Percentiles rank a stretch among this genome's conserved stretches.
Conservation (phyloP, 2,329 filamentous ascomycete genomes). For the Tympanopsis confertula region DNA sequence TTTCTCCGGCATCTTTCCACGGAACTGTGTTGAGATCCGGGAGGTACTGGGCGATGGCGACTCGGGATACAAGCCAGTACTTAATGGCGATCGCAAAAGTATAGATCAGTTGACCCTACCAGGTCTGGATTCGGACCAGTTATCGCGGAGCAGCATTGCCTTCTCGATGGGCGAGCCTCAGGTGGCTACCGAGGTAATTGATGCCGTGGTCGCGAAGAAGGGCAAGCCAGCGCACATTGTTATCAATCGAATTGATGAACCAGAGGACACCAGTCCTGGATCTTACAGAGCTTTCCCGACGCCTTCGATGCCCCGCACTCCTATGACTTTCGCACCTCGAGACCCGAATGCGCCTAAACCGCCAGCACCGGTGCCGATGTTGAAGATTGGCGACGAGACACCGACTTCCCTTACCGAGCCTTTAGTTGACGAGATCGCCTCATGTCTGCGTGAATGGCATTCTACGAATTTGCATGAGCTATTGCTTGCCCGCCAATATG, state of each 20-base stretch:
- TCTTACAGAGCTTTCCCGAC: slow-evolving; percentile 6
- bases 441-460: slow-evolving; percentile 94
- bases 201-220: neutral
- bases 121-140: neutral
- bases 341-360: slow-evolving; percentile 65
- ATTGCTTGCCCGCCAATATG: slow-evolving; percentile 72
- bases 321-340: slow-evolving; percentile 38
- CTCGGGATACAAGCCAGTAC: slow-evolving; percentile 17
- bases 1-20: slow-evolving; percentile 95
- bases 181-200: neutral
- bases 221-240: slow-evolving; percentile 6
- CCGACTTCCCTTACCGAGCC: slow-evolving; percentile 82
- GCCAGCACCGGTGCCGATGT: slow-evolving; percentile 85
- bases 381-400: slow-evolving; percentile 95
- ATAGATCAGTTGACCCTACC: too few species aligned
- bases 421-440: slow-evolving; percentile 92
- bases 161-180: neutral
- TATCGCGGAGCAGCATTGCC: neutral
- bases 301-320: slow-evolving; percentile 3
- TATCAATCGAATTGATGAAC: slow-evolving; percentile 7
- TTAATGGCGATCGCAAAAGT: slow-evolving; percentile 12
- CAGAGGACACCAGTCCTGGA: slow-evolving; percentile 6
- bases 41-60: slow-evolving; percentile 76
- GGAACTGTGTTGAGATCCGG: slow-evolving; percentile 86
- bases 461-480: slow-evolving; percentile 92